Evolutionary conservation across 306 rosid species (phyloP), one percentile per base, ranked within the genome.

Genomic region (Senna tora): DNA sequence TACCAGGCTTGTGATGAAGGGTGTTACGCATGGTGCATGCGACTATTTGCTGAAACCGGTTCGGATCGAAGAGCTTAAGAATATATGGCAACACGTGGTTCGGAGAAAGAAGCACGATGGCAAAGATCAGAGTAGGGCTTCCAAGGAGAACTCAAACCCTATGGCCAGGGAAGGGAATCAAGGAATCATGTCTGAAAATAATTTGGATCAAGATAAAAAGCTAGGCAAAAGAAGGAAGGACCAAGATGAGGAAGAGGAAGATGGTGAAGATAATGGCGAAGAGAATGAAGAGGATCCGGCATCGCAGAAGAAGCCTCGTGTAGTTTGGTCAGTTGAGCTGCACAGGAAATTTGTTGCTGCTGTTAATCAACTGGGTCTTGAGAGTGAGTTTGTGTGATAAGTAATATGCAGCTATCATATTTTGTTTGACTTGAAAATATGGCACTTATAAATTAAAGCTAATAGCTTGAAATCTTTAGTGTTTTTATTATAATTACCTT

Each of bases 61-160:
- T 67, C 78, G 92, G 65, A 72, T 87, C 6, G 93, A 93, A 84
- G 89, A 90, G 88, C 81, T 90, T 49, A 84, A 80, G 82, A 93
- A 87, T 78, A 87, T 93, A 64, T 93, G 98, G 98, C 96, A 90
- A 43, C 98, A 93, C 79, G 96, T 90, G 34, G 43, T 90, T 51
- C 79, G 97, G 39, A 76, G 84, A 80, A 93, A 73, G 84, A 87
- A 84, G 81, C 42, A 67, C 19, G 90, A 88, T 46, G 5, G 80
- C 22, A 84, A 79, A 71, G 83, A 82, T 58, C 80, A 82, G 72
- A 82, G 32, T 15, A 83, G 73, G 78, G 43, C 41, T 47, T 55
- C 76, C 21, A 45, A 15, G 51, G 77, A 77, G 32, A 80, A 77
- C 69, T 69, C 52, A 22, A 58, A 54, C 51, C 50, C 50, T 59